Evolutionary conservation across 495 filamentous ascomycete species (phyloP), one percentile per base, ranked within the genome.

Genomic region (Trichoderma orchidacearum): DNA sequence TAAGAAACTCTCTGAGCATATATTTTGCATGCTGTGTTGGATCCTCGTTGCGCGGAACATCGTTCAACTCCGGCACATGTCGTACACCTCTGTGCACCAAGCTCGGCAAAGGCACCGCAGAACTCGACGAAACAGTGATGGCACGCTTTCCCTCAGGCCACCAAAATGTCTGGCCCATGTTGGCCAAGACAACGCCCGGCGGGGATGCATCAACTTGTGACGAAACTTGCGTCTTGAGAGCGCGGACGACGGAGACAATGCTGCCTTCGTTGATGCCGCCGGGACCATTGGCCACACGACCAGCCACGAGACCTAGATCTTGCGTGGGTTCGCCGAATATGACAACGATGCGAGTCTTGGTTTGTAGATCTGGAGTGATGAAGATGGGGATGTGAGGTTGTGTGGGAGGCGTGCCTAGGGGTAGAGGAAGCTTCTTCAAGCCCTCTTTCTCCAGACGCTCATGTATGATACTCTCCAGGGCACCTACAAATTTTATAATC

Each of bases 281-380:
- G 0, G 63, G 59, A 2, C 76, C 68, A 55, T 80, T 75, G 18
- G 85, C 64, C 6, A 78, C 71, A 13, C 89, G 84, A 62, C 85
- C 85, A 5, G 88, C 78, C 61, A 88, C 80, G 53, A 91, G 72
- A 3, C 87, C 89, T 3, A 93, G 73, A 54, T 92, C 84, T 62
- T 94, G 85, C 11, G 56, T 59, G 1, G 75, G 64, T 57, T 92
- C 84, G 57, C 86, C 85, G 60, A 94, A 77, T 55, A 93, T 71
- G 54, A 95, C 66, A n/a, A 94, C 69, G 9, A 95, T 70, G 12
- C 86, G 82, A 18, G 76, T 75, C 28, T 78, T 80, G n/a, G 60
- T 64, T 31, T 66, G 59, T 7, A 95, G 63, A 54, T 85, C 74
- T 31, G 66, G 17, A 13, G 82, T 80, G 45, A 81, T 63, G 63